Evolutionary conservation across 2,329 filamentous ascomycete species (phyloP).

Genomic region (Didymella exigua): DNA sequence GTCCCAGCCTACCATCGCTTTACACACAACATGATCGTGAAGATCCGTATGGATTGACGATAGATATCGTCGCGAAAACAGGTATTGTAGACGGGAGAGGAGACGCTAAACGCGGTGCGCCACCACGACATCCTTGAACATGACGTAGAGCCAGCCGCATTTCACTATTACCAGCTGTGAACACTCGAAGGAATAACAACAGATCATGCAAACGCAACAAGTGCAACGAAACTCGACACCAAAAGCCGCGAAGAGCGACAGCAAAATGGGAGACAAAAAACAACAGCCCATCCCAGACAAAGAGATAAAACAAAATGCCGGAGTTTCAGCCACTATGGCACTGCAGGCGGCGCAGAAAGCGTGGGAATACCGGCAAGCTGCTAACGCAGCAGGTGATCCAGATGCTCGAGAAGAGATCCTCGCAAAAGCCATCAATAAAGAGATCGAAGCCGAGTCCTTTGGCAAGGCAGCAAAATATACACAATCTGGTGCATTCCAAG

Average conservation of each 20-base stretch:
- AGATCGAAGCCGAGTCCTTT: slow-evolving; percentile 50
- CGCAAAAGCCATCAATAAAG: slow-evolving; percentile 49
- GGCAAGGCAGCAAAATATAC: slow-evolving; percentile 51
- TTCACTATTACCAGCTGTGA: slow-evolving; percentile 6
- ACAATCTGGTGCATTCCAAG: slow-evolving; percentile 48
- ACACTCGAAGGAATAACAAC: slow-evolving; percentile 1
- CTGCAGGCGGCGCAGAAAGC: slow-evolving; percentile 48
- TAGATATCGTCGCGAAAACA: slow-evolving; percentile 6
- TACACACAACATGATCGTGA: neutral
- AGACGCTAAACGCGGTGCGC: slow-evolving; percentile 8
- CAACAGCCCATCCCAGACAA: slow-evolving; percentile 38
- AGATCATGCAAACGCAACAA: slow-evolving; percentile 1
- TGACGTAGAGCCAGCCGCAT: slow-evolving; percentile 7
- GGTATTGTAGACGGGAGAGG: slow-evolving; percentile 12
- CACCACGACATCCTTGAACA: slow-evolving; percentile 15
- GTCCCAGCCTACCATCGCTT: neutral
- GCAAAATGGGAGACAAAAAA: slow-evolving; percentile 19
- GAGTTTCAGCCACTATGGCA: slow-evolving; percentile 46
- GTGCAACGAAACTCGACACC: slow-evolving; percentile 12
- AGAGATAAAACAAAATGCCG: slow-evolving; percentile 49
- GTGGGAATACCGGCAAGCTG: slow-evolving; percentile 48
- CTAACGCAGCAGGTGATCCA: slow-evolving; percentile 47
- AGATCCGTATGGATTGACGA: slow-evolving; percentile 12
- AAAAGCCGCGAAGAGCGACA: slow-evolving; percentile 5
- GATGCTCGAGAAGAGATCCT: slow-evolving; percentile 48